A percentile compares a stretch with the other conserved stretches of the same genome.
phyloP scores from a whole-genome alignment of 2,329 filamentous ascomycete species.

The Colletotrichum truncatum region DNA sequence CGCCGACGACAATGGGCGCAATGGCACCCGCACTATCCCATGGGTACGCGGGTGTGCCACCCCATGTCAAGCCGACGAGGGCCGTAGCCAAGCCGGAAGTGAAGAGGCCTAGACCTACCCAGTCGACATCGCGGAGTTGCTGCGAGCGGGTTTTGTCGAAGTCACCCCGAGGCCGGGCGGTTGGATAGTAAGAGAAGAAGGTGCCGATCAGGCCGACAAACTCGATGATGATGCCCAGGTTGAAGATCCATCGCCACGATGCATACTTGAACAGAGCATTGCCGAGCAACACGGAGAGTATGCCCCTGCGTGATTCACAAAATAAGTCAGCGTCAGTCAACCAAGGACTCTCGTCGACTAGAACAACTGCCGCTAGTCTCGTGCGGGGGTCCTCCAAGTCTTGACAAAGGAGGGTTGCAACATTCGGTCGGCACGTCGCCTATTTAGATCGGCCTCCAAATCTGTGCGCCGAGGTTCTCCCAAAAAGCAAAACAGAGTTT shows the following conservation, averaged over 20 bases:
- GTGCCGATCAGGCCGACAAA: slow-evolving; percentile 36
- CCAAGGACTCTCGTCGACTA: background rate
- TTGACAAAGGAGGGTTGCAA: slow-evolving; percentile 2
- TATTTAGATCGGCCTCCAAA: background rate
- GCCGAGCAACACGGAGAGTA: slow-evolving; percentile 37
- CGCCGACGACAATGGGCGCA: slow-evolving; percentile 33
- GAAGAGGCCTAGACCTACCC: slow-evolving; percentile 37
- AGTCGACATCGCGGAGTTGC: slow-evolving; percentile 41
- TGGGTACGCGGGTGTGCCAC: slow-evolving; percentile 19
- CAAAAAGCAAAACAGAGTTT: slow-evolving; percentile 1
- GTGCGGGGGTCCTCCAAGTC: slow-evolving; percentile 11
- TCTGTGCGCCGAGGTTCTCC: background rate
- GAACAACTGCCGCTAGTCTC: background rate
- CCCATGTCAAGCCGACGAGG: slow-evolving; percentile 35
- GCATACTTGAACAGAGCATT: slow-evolving; percentile 39
- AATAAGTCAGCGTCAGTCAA: background rate
- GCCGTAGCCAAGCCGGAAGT: slow-evolving; percentile 32
- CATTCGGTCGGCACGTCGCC: slow-evolving; percentile 20
- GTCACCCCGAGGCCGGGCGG: slow-evolving; percentile 37
- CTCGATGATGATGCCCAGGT: slow-evolving; percentile 38
- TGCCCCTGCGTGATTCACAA: slow-evolving; percentile 34
- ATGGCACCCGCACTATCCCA: slow-evolving; percentile 30
- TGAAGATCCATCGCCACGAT: slow-evolving; percentile 39
- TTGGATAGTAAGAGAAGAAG: slow-evolving; percentile 37
- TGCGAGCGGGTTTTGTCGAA: slow-evolving; percentile 40